Percentiles rank a stretch among this genome's conserved stretches.
Evolutionary conservation across 176 grass and related monocot genomes (phyloP).

Genomic region (Puya raimondii): DNA sequence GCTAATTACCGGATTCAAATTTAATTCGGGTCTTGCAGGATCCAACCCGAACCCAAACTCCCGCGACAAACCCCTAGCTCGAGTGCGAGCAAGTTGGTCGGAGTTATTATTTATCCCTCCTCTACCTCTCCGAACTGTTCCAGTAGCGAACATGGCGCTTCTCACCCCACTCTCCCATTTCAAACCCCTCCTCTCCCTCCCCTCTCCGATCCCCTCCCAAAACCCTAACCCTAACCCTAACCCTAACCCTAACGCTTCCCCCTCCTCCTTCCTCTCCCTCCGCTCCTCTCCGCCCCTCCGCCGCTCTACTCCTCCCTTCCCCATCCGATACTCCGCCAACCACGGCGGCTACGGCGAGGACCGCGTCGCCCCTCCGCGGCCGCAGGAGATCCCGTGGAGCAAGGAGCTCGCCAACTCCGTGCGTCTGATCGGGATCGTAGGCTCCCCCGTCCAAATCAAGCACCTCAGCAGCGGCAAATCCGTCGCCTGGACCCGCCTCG

Average conservation of each 20-base stretch:
- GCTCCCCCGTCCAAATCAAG: constrained; percentile 58
- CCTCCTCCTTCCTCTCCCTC: neutral
- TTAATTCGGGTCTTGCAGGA: too few relatives aligned
- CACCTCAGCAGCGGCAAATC: constrained; percentile 52
- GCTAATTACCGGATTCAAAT: too few relatives aligned
- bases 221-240: constrained; percentile 3
- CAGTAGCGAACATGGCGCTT: constrained; percentile 1
- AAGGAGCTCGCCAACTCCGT: constrained; percentile 66
- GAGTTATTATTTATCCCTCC: too few relatives aligned
- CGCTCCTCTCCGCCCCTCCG: neutral
- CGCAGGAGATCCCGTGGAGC: constrained; percentile 64
- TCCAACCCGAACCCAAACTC: too few relatives aligned
- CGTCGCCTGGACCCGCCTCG: constrained; percentile 66
- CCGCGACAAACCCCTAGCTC: too few relatives aligned
- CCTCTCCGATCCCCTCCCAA: neutral
- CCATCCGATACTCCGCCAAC: constrained; percentile 10
- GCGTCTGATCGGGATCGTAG: constrained; percentile 65
- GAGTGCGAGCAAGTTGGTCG: too few relatives aligned
- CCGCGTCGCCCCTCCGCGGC: constrained; percentile 23
- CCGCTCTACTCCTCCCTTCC: neutral
- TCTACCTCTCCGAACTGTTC: too few relatives aligned
- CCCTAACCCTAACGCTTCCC: constrained; percentile 18
- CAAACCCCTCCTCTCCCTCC: neutral
- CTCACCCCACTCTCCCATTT: neutral
- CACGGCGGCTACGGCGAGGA: constrained; percentile 14